These are phyloP conservation scores for Paraurostyla sp. DNA, from an alignment of 73 alveolate species.

Conservation along the genomic window DNA sequence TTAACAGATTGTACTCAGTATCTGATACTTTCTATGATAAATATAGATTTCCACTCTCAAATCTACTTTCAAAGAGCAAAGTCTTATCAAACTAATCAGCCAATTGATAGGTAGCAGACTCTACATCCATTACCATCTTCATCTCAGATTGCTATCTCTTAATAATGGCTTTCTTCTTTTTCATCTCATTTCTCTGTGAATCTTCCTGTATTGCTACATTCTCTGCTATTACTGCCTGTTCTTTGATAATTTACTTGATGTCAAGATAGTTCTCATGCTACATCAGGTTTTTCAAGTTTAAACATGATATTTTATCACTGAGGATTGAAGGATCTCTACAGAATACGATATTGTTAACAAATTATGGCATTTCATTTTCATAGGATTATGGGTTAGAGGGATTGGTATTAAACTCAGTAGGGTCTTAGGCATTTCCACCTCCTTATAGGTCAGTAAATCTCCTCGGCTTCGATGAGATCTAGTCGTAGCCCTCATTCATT, in stretches of 20 bases:
- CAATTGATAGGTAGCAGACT: background rate
- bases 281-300: conserved; percentile 45
- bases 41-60: conserved; percentile 89
- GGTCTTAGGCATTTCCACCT: conserved; percentile 1
- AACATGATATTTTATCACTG: conserved; percentile 36
- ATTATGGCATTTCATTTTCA: conserved; percentile 36
- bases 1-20: conserved; percentile 85
- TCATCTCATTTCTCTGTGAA: conserved; percentile 29
- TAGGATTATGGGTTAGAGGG: conserved; percentile 45
- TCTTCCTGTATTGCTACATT: background rate
- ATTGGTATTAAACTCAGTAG: background rate
- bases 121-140: background rate
- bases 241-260: conserved; percentile 48
- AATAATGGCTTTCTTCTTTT: background rate
- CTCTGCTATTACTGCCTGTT: background rate
- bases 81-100: conserved; percentile 65
- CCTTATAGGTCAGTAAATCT: background rate
- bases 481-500: conserved; percentile 34
- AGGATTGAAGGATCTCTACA: conserved; percentile 50
- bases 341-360: conserved; percentile 12
- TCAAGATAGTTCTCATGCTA: conserved; percentile 57
- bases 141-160: conserved; percentile 35
- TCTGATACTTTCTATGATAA: conserved; percentile 81
- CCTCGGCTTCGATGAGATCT: background rate
- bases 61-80: conserved; percentile 85